Base-by-base conservation (phyloP, 176 grass and related monocot genomes). In the Leersia perrieri region DNA sequence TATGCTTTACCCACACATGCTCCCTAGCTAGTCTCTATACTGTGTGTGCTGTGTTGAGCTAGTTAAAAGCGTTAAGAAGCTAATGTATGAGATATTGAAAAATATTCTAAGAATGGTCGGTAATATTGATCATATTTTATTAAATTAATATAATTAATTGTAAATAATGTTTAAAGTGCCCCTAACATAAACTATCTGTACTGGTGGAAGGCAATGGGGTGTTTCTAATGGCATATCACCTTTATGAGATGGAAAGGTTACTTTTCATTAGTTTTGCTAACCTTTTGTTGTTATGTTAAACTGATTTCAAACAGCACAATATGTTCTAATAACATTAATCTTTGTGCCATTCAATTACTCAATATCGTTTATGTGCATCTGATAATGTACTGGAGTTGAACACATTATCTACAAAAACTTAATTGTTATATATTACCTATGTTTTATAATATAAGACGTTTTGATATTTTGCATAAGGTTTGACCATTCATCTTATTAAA, bases 1-100 rank as follows among this genome's bases (percentile, higher is more conserved):
- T 51, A 70, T 44, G 76, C 75, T 89, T 84, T 51, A 11, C 15
- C 15, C 63, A 49, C 53, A 80, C 82, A 89, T 80, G 82, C 63
- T 80, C 73, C 63, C 39, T n/a, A n/a, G n/a, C 26, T 18, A 26
- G 77, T 73, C 34, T 31, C 44, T 45, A 18, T 29, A 75, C 63
- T 45, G 30, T 60, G 69, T 45, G 30, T 60, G 69, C 63, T 33
- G 26, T 75, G 84, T 27, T 35, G 68, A 84, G 26, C 26, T 60
- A 84, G 26, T 18, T 60, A 47, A n/a, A 73, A 64, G 63, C 28
- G 10, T 22, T 40, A n/a, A n/a, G 13, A 58, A 75, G n/a, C 28
- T 74, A 80, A 27, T 57, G 57, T 23, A 82, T 30, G 25, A n/a
- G 70, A 63, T 63, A 75, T 41, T 63, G 26, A 75, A 84, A 77